These are phyloP conservation scores for Phytophthora idaei DNA, from an alignment of 352 stramenopile genomes.

Conservation along the genomic window DNA sequence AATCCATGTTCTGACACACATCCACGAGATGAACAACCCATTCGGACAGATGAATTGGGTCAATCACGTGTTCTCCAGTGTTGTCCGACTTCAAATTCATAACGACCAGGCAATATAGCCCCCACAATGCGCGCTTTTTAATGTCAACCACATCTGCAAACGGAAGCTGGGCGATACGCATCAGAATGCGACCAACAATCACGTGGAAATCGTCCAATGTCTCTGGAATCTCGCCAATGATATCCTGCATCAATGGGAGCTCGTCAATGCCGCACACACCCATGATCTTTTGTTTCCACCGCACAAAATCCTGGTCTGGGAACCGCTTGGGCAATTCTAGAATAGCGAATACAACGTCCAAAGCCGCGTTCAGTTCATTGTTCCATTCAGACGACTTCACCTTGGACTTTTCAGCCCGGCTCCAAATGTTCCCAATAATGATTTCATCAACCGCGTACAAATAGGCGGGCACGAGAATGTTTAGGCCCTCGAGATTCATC, in stretches of 20 bases:
- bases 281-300: constrained; percentile 76
- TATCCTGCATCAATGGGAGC: constrained; percentile 41
- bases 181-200: constrained; percentile 74
- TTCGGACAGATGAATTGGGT: constrained; percentile 58
- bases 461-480: constrained; percentile 81
- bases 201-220: constrained; percentile 70
- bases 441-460: constrained; percentile 84
- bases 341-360: constrained; percentile 83
- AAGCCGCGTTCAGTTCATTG: constrained; percentile 73
- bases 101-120: constrained; percentile 75
- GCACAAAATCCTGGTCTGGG: constrained; percentile 77
- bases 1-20: constrained; percentile 72
- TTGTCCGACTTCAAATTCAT: constrained; percentile 59
- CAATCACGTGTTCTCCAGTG: constrained; percentile 37
- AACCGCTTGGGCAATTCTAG: constrained; percentile 76
- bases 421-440: constrained; percentile 85
- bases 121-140: constrained; percentile 84
- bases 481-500: constrained; percentile 78
- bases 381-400: constrained; percentile 82
- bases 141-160: constrained; percentile 81
- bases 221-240: constrained; percentile 77
- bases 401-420: constrained; percentile 64
- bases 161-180: constrained; percentile 75
- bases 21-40: constrained; percentile 87
- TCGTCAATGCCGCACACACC: constrained; percentile 47